phyloP scores from a whole-genome alignment of 2,329 filamentous ascomycete genomes.

The Gliomastix tumulicola region DNA sequence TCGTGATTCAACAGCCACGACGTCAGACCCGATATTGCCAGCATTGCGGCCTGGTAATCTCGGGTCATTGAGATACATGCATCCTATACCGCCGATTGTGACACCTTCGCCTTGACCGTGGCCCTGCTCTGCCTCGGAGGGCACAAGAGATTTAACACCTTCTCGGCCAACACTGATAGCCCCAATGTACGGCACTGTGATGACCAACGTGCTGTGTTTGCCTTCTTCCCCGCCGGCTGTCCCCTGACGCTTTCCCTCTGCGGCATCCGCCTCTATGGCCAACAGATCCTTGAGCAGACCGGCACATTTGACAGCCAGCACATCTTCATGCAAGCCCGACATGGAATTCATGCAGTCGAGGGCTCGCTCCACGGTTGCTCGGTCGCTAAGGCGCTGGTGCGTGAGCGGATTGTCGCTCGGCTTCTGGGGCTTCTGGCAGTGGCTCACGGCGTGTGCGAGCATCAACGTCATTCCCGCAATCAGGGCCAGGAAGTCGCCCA shows the following conservation, averaged over 20 bases:
- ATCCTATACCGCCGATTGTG: neutral
- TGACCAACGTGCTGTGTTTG: neutral
- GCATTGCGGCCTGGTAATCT: neutral
- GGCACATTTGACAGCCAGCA: neutral
- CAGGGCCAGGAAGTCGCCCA: conserved; percentile 28
- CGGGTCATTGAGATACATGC: neutral
- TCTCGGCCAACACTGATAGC: neutral
- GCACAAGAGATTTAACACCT: neutral
- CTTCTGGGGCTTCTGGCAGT: neutral
- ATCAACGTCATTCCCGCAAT: conserved; percentile 26
- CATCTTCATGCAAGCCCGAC: neutral
- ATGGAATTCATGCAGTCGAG: neutral
- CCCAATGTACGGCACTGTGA: neutral
- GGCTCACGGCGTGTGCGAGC: conserved; percentile 13
- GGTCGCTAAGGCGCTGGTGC: neutral
- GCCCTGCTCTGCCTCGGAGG: no score
- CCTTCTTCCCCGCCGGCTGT: neutral
- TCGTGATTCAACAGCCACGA: no score
- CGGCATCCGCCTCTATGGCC: neutral
- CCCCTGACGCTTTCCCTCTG: neutral
- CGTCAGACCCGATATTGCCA: no score
- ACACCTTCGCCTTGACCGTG: neutral
- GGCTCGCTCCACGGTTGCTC: neutral
- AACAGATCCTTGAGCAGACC: neutral
- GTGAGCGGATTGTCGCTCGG: neutral